Conservation (phyloP, 768 basidiomycete species). For the Exidia glandulosa region DNA sequence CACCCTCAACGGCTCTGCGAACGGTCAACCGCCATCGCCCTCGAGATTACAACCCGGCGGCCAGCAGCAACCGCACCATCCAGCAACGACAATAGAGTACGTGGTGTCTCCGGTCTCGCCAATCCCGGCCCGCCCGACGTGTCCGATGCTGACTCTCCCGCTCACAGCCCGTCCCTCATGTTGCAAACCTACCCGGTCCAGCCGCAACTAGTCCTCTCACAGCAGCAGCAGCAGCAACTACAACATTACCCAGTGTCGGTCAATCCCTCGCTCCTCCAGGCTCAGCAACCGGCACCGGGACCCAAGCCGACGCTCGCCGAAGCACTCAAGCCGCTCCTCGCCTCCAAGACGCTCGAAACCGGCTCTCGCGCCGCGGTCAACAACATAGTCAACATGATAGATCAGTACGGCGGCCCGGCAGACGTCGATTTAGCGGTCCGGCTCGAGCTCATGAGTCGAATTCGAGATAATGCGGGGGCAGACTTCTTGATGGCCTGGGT, state of each 20-base stretch:
- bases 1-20: not conserved
- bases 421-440: constrained; percentile 59
- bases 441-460: constrained; percentile 66
- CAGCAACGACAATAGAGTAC: constrained; percentile 59
- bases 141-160: not conserved
- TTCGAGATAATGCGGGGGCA: constrained; percentile 74
- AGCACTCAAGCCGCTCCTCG: constrained; percentile 45
- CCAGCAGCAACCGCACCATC: not conserved
- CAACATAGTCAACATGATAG: constrained; percentile 45
- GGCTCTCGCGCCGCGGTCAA: constrained; percentile 46
- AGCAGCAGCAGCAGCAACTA: constrained; percentile 22
- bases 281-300: constrained; percentile 10
- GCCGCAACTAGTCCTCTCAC: constrained; percentile 27
- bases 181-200: constrained; percentile 62
- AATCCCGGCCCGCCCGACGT: not conserved
- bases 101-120: constrained; percentile 18
- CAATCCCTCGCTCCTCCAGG: not conserved
- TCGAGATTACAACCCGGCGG: not conserved
- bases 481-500: constrained; percentile 83
- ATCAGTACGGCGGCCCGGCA: constrained; percentile 40
- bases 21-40: not conserved
- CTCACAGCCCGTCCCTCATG: constrained; percentile 45
- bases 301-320: constrained; percentile 41
- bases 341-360: constrained; percentile 23
- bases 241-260: constrained; percentile 1